These are phyloP conservation scores for Rubus parviflorus DNA, from an alignment of 306 rosid species.

Conservation along the genomic window DNA sequence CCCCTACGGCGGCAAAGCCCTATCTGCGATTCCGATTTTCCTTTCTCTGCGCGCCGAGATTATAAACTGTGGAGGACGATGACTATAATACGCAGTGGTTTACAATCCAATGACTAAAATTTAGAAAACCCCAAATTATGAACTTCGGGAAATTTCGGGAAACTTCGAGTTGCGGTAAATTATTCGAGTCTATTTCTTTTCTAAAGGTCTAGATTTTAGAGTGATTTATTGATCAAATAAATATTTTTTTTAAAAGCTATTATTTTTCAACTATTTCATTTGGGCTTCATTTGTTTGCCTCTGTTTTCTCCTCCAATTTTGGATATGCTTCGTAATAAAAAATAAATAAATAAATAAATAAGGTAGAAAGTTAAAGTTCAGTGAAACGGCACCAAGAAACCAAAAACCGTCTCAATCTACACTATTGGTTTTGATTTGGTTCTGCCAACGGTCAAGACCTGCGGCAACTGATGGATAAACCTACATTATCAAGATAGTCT, in stretches of 20 bases:
- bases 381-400: too few species aligned
- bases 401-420: too few species aligned
- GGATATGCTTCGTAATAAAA: neutral
- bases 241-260: too few species aligned
- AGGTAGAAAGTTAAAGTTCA: too few species aligned
- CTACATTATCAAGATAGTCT: too few species aligned
- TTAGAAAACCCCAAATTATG: conserved; percentile 6
- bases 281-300: conserved; percentile 4
- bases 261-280: neutral
- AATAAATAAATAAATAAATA: too few species aligned
- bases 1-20: neutral
- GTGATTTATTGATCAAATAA: neutral
- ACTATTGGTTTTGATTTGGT: too few species aligned
- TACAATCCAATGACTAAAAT: neutral
- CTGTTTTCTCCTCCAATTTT: neutral
- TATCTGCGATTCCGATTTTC: neutral
- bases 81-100: neutral
- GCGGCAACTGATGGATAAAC: too few species aligned
- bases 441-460: too few species aligned
- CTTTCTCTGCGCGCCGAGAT: neutral
- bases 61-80: neutral
- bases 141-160: conserved; percentile 22
- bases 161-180: neutral
- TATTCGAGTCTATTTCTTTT: neutral
- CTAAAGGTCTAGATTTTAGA: neutral